phyloP scores from a whole-genome alignment of 495 filamentous ascomycete species.

The Trichoderma gamsii region DNA sequence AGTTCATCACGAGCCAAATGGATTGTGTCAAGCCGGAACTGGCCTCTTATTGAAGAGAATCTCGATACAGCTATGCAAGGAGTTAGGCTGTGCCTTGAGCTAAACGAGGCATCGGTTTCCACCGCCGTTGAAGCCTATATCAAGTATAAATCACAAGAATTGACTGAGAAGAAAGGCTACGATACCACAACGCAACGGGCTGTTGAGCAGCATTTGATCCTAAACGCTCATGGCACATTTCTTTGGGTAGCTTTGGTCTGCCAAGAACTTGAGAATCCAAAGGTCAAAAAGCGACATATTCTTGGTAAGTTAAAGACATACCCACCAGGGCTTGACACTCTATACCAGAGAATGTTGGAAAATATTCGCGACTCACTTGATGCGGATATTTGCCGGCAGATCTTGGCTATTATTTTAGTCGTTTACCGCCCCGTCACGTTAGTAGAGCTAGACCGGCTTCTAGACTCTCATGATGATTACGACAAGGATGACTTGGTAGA shows the following conservation, averaged over 20 bases:
- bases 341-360: slow-evolving; percentile 23
- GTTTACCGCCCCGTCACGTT: slow-evolving; percentile 21
- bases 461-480: slow-evolving; percentile 13
- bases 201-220: slow-evolving; percentile 19
- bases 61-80: not conserved
- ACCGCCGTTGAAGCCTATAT: not conserved
- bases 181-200: not conserved
- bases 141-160: not conserved
- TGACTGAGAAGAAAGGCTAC: not conserved
- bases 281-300: not conserved
- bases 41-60: not conserved
- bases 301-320: not conserved
- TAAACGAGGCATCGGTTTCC: not conserved
- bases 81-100: not conserved
- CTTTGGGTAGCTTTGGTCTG: slow-evolving; percentile 29
- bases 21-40: not conserved
- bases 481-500: not conserved
- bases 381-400: slow-evolving; percentile 16
- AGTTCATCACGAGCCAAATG: not conserved
- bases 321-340: slow-evolving; percentile 17
- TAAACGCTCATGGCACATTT: slow-evolving; percentile 26
- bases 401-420: slow-evolving; percentile 19
- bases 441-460: slow-evolving; percentile 17
- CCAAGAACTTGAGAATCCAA: slow-evolving; percentile 20
- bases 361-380: slow-evolving; percentile 2